These are phyloP conservation scores for Sclerotinia borealis DNA, from an alignment of 2,329 filamentous ascomycete species.

Conservation along the genomic window DNA sequence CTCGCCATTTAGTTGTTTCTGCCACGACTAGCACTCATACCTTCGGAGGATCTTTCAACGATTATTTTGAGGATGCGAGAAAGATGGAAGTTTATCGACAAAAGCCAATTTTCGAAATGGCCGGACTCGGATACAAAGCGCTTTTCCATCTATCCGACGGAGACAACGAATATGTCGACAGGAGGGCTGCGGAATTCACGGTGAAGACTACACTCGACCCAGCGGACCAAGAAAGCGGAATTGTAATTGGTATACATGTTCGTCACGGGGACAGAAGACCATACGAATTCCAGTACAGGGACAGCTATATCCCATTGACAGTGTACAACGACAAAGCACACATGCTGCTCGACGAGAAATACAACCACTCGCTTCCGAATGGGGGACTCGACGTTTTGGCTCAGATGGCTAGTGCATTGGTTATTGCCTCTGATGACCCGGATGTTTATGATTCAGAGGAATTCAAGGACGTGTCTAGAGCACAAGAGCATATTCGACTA, in stretches of 20 bases:
- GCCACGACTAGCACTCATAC: slow-evolving; percentile 58
- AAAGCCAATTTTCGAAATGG: slow-evolving; percentile 60
- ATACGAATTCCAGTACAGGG: slow-evolving; percentile 67
- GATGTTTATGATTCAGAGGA: slow-evolving; percentile 63
- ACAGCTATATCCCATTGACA: slow-evolving; percentile 71
- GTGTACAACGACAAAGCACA: slow-evolving; percentile 57
- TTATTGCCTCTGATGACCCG: slow-evolving; percentile 78
- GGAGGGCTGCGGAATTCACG: slow-evolving; percentile 52
- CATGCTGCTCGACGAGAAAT: slow-evolving; percentile 45
- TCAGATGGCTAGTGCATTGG: slow-evolving; percentile 41
- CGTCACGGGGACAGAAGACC: slow-evolving; percentile 76
- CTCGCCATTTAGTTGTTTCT: slow-evolving; percentile 69
- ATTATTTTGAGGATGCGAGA: slow-evolving; percentile 44
- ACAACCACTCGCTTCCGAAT: slow-evolving; percentile 36
- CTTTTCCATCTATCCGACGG: slow-evolving; percentile 64
- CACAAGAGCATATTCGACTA: slow-evolving; percentile 71
- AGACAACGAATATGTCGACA: slow-evolving; percentile 59
- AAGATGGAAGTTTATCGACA: slow-evolving; percentile 47
- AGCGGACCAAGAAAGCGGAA: slow-evolving; percentile 41
- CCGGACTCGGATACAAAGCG: slow-evolving; percentile 63
- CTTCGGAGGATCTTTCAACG: slow-evolving; percentile 55
- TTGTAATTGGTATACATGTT: slow-evolving; percentile 67
- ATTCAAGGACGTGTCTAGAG: slow-evolving; percentile 50
- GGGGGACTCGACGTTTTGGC: slow-evolving; percentile 34
- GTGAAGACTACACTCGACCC: slow-evolving; percentile 38